phyloP scores from a whole-genome alignment of 306 rosid genomes.

The Citrullus amarus region DNA sequence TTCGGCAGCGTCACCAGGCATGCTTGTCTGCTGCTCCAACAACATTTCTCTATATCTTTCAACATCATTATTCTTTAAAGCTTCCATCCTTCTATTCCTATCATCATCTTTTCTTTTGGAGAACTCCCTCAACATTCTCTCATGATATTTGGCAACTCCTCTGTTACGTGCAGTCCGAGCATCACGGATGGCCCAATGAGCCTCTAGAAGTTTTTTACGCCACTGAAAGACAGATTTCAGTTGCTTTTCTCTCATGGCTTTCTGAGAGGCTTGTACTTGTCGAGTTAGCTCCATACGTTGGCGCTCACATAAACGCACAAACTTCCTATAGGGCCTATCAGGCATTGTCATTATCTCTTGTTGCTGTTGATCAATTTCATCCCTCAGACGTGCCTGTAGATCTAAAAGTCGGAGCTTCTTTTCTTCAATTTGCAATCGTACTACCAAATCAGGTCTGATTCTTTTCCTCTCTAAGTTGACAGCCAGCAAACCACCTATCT shows the following conservation, averaged over 20 bases:
- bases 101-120: constrained; percentile 92
- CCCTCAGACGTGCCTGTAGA: constrained; percentile 84
- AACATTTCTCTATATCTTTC: constrained; percentile 96
- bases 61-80: constrained; percentile 91
- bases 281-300: constrained; percentile 85
- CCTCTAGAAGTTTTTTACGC: constrained; percentile 97
- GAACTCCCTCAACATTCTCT: constrained; percentile 85
- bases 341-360: constrained; percentile 99
- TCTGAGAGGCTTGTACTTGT: constrained; percentile 88
- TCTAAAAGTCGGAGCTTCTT: constrained; percentile 82
- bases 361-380: constrained; percentile 93
- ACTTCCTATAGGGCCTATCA: constrained; percentile 89
- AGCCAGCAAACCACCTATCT: constrained; percentile 81
- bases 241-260: constrained; percentile 80
- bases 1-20: constrained; percentile 87
- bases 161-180: constrained; percentile 93
- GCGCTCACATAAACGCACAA: constrained; percentile 89
- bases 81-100: constrained; percentile 90
- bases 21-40: constrained; percentile 86
- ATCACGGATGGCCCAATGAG: constrained; percentile 94
- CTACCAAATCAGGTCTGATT: constrained; percentile 87
- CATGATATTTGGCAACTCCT: constrained; percentile 97
- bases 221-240: constrained; percentile 85
- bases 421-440: constrained; percentile 89
- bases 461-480: constrained; percentile 88